A percentile compares a stretch with the other conserved stretches of the same genome.
phyloP scores from a whole-genome alignment of 441 rosid species.

The Mallotus japonicus region DNA sequence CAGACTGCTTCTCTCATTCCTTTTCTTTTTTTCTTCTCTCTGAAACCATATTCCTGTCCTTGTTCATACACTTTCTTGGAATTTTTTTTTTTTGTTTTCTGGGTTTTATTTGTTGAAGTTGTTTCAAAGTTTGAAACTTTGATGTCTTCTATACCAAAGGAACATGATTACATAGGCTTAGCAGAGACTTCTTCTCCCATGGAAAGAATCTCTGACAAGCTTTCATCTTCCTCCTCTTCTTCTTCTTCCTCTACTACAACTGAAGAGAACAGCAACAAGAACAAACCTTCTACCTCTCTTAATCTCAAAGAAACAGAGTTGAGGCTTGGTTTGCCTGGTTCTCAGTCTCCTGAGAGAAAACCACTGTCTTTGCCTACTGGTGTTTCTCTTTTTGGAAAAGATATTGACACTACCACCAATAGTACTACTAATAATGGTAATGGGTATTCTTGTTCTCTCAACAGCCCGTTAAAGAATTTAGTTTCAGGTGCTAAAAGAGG shows the following conservation, averaged over 20 bases:
- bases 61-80: not conserved
- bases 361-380: constrained; percentile 23
- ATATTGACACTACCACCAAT: constrained; percentile 33
- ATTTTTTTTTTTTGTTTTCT: not conserved
- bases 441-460: constrained; percentile 23
- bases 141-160: constrained; percentile 53
- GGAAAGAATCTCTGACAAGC: constrained; percentile 45
- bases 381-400: constrained; percentile 51
- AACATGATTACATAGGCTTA: constrained; percentile 72
- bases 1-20: not conserved
- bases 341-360: constrained; percentile 46
- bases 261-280: constrained; percentile 25
- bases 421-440: not conserved
- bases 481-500: constrained; percentile 61
- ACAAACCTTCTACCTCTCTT: constrained; percentile 19
- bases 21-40: not conserved
- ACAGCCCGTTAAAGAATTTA: constrained; percentile 34
- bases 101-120: not conserved
- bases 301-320: constrained; percentile 60
- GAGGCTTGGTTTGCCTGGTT: constrained; percentile 66
- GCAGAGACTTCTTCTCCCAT: constrained; percentile 43
- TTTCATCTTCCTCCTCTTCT: constrained; percentile 39
- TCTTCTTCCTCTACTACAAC: constrained; percentile 28
- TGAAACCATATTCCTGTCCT: constrained; percentile 1
- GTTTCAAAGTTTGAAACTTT: constrained; percentile 24